phyloP scores from a whole-genome alignment of 768 basidiomycete genomes.

The Tricholoma saponaceum region DNA sequence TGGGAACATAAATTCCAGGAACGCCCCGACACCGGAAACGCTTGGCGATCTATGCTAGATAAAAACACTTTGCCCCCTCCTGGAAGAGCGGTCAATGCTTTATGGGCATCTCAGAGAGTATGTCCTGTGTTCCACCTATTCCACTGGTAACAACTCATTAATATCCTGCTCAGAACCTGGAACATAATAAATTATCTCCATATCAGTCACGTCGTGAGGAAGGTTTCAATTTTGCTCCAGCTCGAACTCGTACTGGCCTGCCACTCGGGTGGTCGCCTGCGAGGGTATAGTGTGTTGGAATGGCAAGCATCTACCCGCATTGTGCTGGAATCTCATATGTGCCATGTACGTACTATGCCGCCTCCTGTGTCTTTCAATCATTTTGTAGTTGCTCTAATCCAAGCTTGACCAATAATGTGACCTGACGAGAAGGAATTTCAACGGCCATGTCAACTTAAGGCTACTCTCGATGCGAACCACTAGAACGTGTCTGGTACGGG shows the following conservation, averaged over 20 bases:
- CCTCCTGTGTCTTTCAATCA: too few species aligned
- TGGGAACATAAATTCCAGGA: background rate
- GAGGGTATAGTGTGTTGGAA: background rate
- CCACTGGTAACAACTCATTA: background rate
- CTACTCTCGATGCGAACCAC: too few species aligned
- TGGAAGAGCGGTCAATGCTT: background rate
- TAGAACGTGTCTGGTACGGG: too few species aligned
- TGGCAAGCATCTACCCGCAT: background rate
- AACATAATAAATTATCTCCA: background rate
- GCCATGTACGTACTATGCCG: too few species aligned
- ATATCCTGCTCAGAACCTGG: background rate
- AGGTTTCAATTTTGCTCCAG: background rate
- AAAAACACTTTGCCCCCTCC: background rate
- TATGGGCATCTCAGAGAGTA: background rate
- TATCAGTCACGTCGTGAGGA: background rate
- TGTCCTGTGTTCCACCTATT: background rate
- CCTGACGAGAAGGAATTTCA: too few species aligned
- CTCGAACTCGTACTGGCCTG: background rate
- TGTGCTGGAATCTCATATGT: too few species aligned
- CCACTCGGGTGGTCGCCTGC: background rate
- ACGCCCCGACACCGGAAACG: background rate
- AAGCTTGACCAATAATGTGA: too few species aligned
- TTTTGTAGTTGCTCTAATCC: too few species aligned
- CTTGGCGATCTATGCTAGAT: background rate
- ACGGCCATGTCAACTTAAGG: too few species aligned